Conservation (phyloP, 164 flowering plant species). For the Tinospora cordifolia region DNA sequence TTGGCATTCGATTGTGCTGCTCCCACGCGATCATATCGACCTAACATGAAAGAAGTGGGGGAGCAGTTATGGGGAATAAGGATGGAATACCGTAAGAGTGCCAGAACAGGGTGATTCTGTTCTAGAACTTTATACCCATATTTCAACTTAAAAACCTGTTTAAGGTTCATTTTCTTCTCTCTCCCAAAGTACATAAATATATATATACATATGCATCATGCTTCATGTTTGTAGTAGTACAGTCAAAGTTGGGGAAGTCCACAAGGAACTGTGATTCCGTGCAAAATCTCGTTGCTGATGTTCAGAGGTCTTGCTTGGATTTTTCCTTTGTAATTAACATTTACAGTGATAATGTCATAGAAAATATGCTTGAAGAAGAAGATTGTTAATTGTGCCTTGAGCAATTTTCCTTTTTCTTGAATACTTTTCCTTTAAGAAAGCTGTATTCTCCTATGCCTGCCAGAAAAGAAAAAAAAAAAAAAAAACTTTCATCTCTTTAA, state of each 20-base stretch:
- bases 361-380: no score
- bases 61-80: constrained; percentile 85
- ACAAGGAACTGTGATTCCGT: neutral
- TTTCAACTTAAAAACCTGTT: neutral
- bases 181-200: neutral
- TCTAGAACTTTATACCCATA: neutral
- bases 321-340: neutral
- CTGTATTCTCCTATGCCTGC: no score
- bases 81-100: constrained; percentile 49
- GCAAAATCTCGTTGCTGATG: neutral
- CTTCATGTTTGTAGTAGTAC: neutral
- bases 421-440: no score
- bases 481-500: no score
- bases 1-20: constrained; percentile 87
- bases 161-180: neutral
- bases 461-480: no score
- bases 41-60: constrained; percentile 80
- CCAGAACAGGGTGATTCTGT: constrained; percentile 22
- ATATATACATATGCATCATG: neutral
- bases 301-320: neutral
- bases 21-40: constrained; percentile 68
- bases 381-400: no score
- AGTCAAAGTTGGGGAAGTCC: neutral
- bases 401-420: no score
- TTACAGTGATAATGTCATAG: neutral